Conservation (phyloP, 106 monocot species). For the Dendrobium huoshanense region DNA sequence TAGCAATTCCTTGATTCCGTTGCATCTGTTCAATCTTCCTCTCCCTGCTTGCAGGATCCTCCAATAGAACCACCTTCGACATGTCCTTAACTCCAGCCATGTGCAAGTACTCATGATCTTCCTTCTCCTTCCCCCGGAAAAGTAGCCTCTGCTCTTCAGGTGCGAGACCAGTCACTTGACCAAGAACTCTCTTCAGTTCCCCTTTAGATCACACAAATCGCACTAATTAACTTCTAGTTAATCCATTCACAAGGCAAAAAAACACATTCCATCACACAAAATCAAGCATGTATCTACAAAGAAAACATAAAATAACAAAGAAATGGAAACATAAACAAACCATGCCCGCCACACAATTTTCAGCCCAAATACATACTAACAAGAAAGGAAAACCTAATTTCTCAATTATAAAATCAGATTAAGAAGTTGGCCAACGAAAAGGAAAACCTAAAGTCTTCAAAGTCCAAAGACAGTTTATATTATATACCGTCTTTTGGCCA, state of each 20-base stretch:
- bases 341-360: background rate
- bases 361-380: background rate
- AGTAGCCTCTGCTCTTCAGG: constrained; percentile 79
- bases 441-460: background rate
- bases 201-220: constrained; percentile 29
- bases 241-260: background rate
- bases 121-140: constrained; percentile 86
- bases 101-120: constrained; percentile 59
- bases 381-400: background rate
- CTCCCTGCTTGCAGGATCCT: constrained; percentile 72
- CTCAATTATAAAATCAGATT: background rate
- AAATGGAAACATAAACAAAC: background rate
- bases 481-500: background rate
- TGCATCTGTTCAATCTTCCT: constrained; percentile 43
- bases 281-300: background rate
- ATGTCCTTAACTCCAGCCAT: constrained; percentile 71
- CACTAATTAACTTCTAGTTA: background rate
- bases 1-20: constrained; percentile 27
- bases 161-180: constrained; percentile 51
- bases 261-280: background rate
- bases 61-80: constrained; percentile 71
- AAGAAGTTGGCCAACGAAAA: background rate
- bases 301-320: background rate
- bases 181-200: constrained; percentile 69
- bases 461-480: background rate